Conservation (phyloP, 1,284 basidiomycete species). For the Inonotus hispidus region DNA sequence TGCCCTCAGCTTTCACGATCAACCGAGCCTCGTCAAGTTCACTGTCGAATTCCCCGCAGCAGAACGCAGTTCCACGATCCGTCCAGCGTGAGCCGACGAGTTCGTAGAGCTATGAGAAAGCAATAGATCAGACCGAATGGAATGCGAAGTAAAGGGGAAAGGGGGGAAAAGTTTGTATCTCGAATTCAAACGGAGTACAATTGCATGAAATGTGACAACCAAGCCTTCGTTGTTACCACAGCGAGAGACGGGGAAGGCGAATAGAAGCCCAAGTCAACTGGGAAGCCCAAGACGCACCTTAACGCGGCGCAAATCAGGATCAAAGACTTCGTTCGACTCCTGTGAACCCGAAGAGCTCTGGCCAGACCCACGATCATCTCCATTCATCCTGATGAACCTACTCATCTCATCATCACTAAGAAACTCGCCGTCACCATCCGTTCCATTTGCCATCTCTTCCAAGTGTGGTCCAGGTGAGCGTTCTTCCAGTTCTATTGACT, state of each 20-base stretch:
- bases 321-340: constrained; percentile 23
- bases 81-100: constrained; percentile 85
- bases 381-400: constrained; percentile 10
- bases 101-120: constrained; percentile 75
- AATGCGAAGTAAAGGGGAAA: not conserved
- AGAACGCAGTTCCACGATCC: constrained; percentile 92
- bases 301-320: constrained; percentile 28
- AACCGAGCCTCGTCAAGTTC: constrained; percentile 75
- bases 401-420: not conserved
- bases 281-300: constrained; percentile 22
- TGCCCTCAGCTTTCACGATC: constrained; percentile 77
- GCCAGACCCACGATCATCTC: constrained; percentile 4
- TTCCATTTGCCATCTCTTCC: constrained; percentile 11
- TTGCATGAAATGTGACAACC: too few relatives aligned
- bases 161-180: not conserved
- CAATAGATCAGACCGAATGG: too few relatives aligned
- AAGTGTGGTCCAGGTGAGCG: constrained; percentile 16
- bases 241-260: not conserved
- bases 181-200: too few relatives aligned
- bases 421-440: constrained; percentile 1
- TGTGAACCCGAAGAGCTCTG: constrained; percentile 10
- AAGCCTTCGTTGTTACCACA: not conserved
- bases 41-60: constrained; percentile 82
- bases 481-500: constrained; percentile 2
- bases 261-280: not conserved